Base-by-base conservation (phyloP, 2,329 filamentous ascomycete species). In the Penicillium sp. region DNA sequence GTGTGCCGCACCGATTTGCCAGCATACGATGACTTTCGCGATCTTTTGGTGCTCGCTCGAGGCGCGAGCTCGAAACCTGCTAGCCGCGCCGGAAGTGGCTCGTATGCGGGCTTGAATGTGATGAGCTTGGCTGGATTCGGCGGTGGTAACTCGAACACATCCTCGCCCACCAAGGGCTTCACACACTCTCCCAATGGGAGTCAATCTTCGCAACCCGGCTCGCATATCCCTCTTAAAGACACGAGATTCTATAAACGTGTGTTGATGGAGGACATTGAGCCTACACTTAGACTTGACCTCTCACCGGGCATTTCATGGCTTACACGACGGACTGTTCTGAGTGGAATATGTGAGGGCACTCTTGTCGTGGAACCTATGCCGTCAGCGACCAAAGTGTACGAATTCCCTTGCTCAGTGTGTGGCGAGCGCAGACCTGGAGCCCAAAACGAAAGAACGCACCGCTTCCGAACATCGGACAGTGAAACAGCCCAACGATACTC, bases 281-380 rank as follows among this genome's bases (percentile, higher is more conserved):
- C 94, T 0, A 96, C 94, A 0, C 77, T 99, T 9, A 86, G 94
- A 39, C 82, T 99, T 3, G 94, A 99, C 70, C 82, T 85, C 2
- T 92, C 94, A 0, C 94, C 94, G 0, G 90, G 92, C 0, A 82
- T 99, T 26, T 96, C 91, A 0, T 99, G 94, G 90, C 81, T 99
- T 43, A 91, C 90, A 45, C 87, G 93, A 42, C 86, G 94, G 52
- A 89, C 87, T 6, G 91, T 97, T 5, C 73, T 96, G 34, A 87
- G 82, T 55, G 86, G 90, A 47, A 88, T 99, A 60, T 88, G 87
- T 18, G 89, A 95, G 34, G 93, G 93, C 10, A 87, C 85, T 10
- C 79, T 99, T 18, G 85, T 96, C 4, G 92, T 99, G 4, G 94
- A 99, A 68, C 94, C 91, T 1, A 87, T 93, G 54, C 85, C 89